phyloP scores from a whole-genome alignment of 805 yeast genomes.

The Metschnikowia borealis region DNA sequence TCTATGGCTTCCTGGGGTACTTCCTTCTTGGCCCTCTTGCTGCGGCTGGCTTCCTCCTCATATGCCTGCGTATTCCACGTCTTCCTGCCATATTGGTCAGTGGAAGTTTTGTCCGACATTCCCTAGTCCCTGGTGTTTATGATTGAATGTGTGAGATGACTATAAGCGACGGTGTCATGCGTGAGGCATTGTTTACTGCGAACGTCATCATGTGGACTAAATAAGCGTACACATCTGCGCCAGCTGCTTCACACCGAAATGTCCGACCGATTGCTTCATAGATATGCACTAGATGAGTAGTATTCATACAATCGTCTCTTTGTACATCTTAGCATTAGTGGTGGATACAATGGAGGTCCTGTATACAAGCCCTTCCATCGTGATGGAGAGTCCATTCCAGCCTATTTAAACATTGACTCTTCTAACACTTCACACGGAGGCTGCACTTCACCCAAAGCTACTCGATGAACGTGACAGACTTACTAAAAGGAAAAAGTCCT shows the following conservation, averaged over 20 bases:
- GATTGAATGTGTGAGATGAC: not conserved
- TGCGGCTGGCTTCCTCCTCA: slow-evolving; percentile 42
- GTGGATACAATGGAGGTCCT: not conserved
- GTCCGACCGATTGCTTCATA: not conserved
- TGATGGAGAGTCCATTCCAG: not conserved
- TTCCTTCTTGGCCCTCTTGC: slow-evolving; percentile 13
- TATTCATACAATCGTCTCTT: not conserved
- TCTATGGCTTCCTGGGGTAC: slow-evolving; percentile 3
- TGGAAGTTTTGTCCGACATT: slow-evolving; percentile 24
- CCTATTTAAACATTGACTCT: not conserved
- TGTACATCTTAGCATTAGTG: not conserved
- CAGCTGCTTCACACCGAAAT: not conserved
- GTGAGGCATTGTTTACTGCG: not conserved
- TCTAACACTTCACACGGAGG: too few relatives aligned
- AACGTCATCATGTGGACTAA: not conserved
- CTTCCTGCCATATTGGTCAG: slow-evolving; percentile 56
- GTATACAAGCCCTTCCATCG: not conserved
- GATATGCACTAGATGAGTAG: not conserved
- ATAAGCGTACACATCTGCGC: not conserved
- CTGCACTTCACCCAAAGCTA: not conserved
- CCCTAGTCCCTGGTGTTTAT: not conserved
- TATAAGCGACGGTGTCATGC: not conserved
- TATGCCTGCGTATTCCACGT: slow-evolving; percentile 73
- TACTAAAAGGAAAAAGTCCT: not conserved
- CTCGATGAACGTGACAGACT: slow-evolving; percentile 1